These are phyloP conservation scores for Daldinia loculata DNA, from an alignment of 495 filamentous ascomycete species.

Conservation along the genomic window DNA sequence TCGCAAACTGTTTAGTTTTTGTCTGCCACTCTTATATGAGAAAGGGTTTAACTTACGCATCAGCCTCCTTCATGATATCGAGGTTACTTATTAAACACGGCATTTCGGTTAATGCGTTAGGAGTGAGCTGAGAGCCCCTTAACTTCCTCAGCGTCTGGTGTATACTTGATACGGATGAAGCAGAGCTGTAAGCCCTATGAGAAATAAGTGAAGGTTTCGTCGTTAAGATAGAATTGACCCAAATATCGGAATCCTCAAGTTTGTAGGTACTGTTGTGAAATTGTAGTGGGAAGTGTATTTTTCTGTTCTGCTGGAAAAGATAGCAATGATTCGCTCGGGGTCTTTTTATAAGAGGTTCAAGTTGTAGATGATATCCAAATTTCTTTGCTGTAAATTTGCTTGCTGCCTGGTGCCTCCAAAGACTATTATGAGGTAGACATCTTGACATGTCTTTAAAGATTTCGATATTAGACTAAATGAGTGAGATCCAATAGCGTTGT, in stretches of 20 bases:
- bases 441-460: slow-evolving; percentile 19
- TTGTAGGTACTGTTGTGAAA: background rate
- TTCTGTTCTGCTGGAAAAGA: background rate
- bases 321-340: background rate
- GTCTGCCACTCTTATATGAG: background rate
- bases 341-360: slow-evolving; percentile 8
- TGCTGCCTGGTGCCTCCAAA: slow-evolving; percentile 10
- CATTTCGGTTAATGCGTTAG: slow-evolving; percentile 2
- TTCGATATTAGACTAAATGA: background rate
- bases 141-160: slow-evolving; percentile 22
- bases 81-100: slow-evolving; percentile 37
- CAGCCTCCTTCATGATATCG: slow-evolving; percentile 62
- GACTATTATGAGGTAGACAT: background rate
- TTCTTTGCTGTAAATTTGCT: slow-evolving; percentile 13
- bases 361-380: background rate
- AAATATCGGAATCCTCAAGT: background rate
- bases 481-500: background rate
- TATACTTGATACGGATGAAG: slow-evolving; percentile 22
- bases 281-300: background rate
- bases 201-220: background rate
- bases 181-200: slow-evolving; percentile 20
- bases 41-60: slow-evolving; percentile 60
- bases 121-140: background rate
- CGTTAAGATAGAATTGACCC: background rate
- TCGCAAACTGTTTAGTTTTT: background rate